Conservation (phyloP, 2,329 filamentous ascomycete genomes). For the Verticillium nonalfalfae region DNA sequence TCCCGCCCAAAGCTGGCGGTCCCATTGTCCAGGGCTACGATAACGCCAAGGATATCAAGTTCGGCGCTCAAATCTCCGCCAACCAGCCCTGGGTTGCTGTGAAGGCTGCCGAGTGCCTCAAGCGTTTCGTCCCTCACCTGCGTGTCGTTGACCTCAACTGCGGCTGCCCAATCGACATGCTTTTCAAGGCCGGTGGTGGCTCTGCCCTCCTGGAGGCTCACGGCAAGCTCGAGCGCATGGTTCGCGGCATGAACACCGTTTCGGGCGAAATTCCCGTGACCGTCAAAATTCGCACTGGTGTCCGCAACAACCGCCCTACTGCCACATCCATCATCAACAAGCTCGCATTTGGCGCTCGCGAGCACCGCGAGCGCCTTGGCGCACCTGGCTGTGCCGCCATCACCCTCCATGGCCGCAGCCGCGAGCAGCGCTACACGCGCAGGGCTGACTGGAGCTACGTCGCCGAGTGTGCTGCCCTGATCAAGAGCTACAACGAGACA, state of each 20-base stretch:
- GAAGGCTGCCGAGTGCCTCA: slow-evolving; percentile 80
- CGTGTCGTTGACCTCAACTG: slow-evolving; percentile 94
- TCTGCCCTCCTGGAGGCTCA: slow-evolving; percentile 86
- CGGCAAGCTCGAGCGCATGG: slow-evolving; percentile 86
- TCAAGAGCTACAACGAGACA: slow-evolving; percentile 71
- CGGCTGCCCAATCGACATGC: slow-evolving; percentile 92
- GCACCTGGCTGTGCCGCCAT: slow-evolving; percentile 88
- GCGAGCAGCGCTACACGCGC: slow-evolving; percentile 90
- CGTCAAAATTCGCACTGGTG: slow-evolving; percentile 90
- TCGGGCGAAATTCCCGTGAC: slow-evolving; percentile 89
- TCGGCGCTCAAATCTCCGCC: slow-evolving; percentile 87
- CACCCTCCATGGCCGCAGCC: slow-evolving; percentile 86
- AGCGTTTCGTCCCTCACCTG: slow-evolving; percentile 70
- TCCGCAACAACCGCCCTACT: slow-evolving; percentile 70
- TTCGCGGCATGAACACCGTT: slow-evolving; percentile 92
- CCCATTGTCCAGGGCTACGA: slow-evolving; percentile 70
- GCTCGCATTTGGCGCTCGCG: slow-evolving; percentile 71
- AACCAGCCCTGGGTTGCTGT: slow-evolving; percentile 88
- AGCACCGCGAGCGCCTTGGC: slow-evolving; percentile 63
- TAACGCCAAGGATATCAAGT: slow-evolving; percentile 75
- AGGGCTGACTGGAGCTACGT: slow-evolving; percentile 96
- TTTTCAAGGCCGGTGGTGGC: slow-evolving; percentile 82
- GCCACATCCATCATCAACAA: slow-evolving; percentile 78
- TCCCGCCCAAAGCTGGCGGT: slow-evolving; percentile 50
- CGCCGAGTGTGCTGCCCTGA: slow-evolving; percentile 76